Evolutionary conservation across 2,329 filamentous ascomycete genomes (phyloP).

Genomic region (Botryotinia convoluta): DNA sequence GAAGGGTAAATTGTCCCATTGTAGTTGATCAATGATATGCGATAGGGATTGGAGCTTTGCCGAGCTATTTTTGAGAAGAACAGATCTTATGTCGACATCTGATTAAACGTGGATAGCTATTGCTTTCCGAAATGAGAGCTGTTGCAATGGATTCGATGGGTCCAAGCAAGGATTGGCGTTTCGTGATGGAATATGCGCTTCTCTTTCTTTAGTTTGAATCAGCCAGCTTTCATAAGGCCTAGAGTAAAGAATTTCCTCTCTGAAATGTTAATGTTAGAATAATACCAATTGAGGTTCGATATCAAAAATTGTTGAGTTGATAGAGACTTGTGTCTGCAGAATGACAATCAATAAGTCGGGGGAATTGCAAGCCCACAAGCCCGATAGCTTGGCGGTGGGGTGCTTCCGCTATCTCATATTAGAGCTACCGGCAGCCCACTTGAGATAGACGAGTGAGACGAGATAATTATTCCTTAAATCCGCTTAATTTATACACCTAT

Average conservation of each 20-base stretch:
- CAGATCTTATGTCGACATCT: neutral
- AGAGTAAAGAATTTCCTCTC: too few relatives aligned
- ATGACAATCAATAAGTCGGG: neutral
- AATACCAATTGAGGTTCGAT: neutral
- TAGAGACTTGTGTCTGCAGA: neutral
- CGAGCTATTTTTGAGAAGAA: neutral
- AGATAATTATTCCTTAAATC: neutral
- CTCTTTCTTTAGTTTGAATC: neutral
- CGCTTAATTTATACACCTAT: neutral
- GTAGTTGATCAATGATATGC: neutral
- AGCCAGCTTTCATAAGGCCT: too few relatives aligned
- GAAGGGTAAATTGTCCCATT: neutral
- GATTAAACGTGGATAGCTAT: neutral
- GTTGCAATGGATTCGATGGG: neutral
- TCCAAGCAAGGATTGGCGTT: constrained; percentile 5
- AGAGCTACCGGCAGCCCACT: too few relatives aligned
- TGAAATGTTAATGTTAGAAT: neutral
- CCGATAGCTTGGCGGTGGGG: constrained; percentile 1
- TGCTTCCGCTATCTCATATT: neutral
- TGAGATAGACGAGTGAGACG: too few relatives aligned
- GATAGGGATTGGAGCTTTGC: neutral
- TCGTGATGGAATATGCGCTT: neutral
- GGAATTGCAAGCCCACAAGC: neutral
- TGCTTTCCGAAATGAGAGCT: neutral
- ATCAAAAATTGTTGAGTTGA: neutral